These are phyloP conservation scores for Corylus avellana DNA, from an alignment of 306 rosid genomes.

Conservation along the genomic window DNA sequence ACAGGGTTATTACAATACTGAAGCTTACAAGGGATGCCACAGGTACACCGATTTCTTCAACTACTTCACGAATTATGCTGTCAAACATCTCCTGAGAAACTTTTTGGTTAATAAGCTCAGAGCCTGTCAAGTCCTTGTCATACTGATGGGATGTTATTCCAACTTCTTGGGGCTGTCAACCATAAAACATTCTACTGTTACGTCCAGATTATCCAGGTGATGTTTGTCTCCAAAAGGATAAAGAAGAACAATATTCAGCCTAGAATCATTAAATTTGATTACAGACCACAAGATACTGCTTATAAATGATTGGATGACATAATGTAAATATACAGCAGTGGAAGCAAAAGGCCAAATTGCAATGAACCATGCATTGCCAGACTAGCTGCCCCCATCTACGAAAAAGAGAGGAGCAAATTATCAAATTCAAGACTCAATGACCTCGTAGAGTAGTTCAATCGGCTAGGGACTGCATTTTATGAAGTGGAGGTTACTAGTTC, in stretches of 20 bases:
- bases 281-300: neutral
- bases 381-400: slow-evolving; percentile 1
- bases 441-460: too few species aligned
- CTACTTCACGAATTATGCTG: slow-evolving; percentile 89
- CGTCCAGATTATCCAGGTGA: slow-evolving; percentile 15
- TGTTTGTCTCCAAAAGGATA: slow-evolving; percentile 16
- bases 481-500: too few species aligned
- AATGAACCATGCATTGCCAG: slow-evolving; percentile 11
- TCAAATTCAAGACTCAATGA: neutral
- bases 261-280: neutral
- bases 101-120: slow-evolving; percentile 34
- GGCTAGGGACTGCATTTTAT: too few species aligned
- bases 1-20: neutral
- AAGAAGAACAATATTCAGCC: slow-evolving; percentile 6
- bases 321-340: slow-evolving; percentile 10
- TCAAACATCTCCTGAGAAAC: slow-evolving; percentile 85
- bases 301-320: slow-evolving; percentile 16
- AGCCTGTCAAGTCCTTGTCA: slow-evolving; percentile 45
- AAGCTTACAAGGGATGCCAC: slow-evolving; percentile 75
- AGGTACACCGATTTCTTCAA: slow-evolving; percentile 96
- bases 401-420: slow-evolving; percentile 5
- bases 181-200: slow-evolving; percentile 26
- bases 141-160: slow-evolving; percentile 56
- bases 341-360: slow-evolving; percentile 11
- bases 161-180: slow-evolving; percentile 80